Conservation (phyloP, 1,284 basidiomycete genomes). For the Ceratobasidium sp. region DNA sequence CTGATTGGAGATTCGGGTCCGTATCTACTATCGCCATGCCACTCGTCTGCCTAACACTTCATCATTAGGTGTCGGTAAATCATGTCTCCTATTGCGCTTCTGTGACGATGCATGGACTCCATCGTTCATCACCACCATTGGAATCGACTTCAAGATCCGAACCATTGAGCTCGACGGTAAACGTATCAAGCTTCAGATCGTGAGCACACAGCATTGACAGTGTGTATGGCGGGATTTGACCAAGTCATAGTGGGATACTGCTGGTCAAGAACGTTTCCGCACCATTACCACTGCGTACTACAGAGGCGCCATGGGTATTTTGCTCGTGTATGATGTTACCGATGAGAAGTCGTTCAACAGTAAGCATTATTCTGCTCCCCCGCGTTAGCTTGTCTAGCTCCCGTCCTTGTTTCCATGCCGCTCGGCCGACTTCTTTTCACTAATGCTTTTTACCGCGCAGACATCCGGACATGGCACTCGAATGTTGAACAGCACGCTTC, state of each 20-base stretch:
- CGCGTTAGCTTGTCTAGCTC: slow-evolving; percentile 42
- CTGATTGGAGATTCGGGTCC: slow-evolving; percentile 96
- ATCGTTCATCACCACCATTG: slow-evolving; percentile 99
- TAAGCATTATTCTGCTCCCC: slow-evolving; percentile 55
- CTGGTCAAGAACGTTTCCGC: slow-evolving; percentile 98
- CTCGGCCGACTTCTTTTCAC: not conserved
- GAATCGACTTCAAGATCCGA: slow-evolving; percentile 95
- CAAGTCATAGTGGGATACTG: slow-evolving; percentile 87
- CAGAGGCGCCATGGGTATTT: slow-evolving; percentile 98
- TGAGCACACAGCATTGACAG: slow-evolving; percentile 55
- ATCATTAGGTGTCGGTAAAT: slow-evolving; percentile 90
- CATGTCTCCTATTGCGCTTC: slow-evolving; percentile 96
- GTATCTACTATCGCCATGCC: slow-evolving; percentile 42
- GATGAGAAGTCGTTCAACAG: slow-evolving; percentile 98
- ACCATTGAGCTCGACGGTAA: slow-evolving; percentile 97
- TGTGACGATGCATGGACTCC: slow-evolving; percentile 99
- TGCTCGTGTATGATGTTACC: slow-evolving; percentile 98
- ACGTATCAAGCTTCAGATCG: slow-evolving; percentile 95
- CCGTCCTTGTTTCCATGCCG: slow-evolving; percentile 35
- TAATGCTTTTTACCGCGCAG: slow-evolving; percentile 56
- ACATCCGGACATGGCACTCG: slow-evolving; percentile 98
- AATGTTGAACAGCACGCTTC: slow-evolving; percentile 99
- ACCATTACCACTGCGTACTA: slow-evolving; percentile 99
- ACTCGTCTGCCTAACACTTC: slow-evolving; percentile 21
- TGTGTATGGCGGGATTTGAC: not conserved